Base-by-base conservation (phyloP, 2,329 filamentous ascomycete genomes). In the Nemania serpens region DNA sequence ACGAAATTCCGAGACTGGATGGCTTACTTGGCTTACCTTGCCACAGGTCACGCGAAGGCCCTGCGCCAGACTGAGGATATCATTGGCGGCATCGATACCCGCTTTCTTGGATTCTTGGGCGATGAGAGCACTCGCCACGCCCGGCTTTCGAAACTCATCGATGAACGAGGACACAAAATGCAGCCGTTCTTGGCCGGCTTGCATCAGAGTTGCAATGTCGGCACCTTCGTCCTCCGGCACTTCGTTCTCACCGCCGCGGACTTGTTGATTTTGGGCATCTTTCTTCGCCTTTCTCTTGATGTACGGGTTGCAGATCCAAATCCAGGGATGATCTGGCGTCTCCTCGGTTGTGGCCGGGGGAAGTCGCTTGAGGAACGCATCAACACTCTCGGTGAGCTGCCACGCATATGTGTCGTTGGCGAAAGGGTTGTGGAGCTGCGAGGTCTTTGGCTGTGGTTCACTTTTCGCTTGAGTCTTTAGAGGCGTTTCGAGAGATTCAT, bases 301-400 rank as follows among this genome's bases (percentile, higher is more conserved):
- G 69, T 83, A 82, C 0, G 88, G 89, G 72, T 91, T 91, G 54
- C 82, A 83, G 43, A 90, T 84, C 78, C 84, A 92, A 49, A 96
- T 91, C 89, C 91, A 95, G 0, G 83, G 82, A 2, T 82, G 79
- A 0, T 76, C 67, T 0, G 69, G 69, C 1, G 73, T 75, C 3
- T 76, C 72, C 2, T 78, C 74, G 1, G 87, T 90, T 1, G 82
- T 88, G 3, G 82, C 81, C 0, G 91, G 90, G 0, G 89, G 88
- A 0, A 93, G 78, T 9, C 91, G 86, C 9, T 76, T 61, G 2
- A 95, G 75, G 68, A 96, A 96, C 1, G 83, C 81, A 7, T 84
- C 75, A 1, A 90, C 76, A 0, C 82, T 83, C 71, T 93, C 90
- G 1, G 77, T 77, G 29, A 88, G 78, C 72, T 89, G 88, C 79